Base-by-base conservation (phyloP, 257 asterid species). In the Capsicum baccatum region DNA sequence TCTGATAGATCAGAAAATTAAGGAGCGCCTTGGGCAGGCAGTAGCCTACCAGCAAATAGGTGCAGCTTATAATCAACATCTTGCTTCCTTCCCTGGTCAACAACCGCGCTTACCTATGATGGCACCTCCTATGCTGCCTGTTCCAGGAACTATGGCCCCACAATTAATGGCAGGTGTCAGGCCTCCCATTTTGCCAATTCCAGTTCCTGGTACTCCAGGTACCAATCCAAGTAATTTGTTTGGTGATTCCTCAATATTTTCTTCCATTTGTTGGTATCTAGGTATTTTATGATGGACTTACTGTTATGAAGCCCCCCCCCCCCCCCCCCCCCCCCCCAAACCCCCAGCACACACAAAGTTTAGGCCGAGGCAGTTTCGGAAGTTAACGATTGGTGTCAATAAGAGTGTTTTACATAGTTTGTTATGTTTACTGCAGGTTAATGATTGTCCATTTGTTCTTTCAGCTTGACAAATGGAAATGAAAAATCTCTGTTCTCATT, bases 21-120 rank as follows among this genome's bases (percentile, higher is more conserved):
- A 91, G 84, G 92, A 87, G 85, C 94, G 91, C 83, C 92, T 92
- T 84, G 95, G 95, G 91, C 95, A 92, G 88, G 63, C 92, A 33
- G 90, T 79, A 54, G 89, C 79, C 9, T 92, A 87, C 88, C 92
- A 91, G 69, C 94, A 92, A 86, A 88, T 92, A 76, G 93, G 95
- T 81, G 92, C 92, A 57, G 92, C 87, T 74, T 92, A 92, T 86
- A 89, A 89, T 85, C 94, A 92, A 78, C 95, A 92, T 82, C 95
- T 92, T 87, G 90, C 94, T 87, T 90, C 92, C 39, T 92, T 83
- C 74, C 95, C 94, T 1, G 95, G 93, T 74, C 90, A 78, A 69
- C 83, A 88, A 42, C 94, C 94, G 0, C 90, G 86, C 74, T 35
- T 89, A 50, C 95, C 94, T 80, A 37, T 88, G 62, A 86, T 92